Base-by-base conservation (phyloP, 345 rosid genomes). In the Camelina sativa region DNA sequence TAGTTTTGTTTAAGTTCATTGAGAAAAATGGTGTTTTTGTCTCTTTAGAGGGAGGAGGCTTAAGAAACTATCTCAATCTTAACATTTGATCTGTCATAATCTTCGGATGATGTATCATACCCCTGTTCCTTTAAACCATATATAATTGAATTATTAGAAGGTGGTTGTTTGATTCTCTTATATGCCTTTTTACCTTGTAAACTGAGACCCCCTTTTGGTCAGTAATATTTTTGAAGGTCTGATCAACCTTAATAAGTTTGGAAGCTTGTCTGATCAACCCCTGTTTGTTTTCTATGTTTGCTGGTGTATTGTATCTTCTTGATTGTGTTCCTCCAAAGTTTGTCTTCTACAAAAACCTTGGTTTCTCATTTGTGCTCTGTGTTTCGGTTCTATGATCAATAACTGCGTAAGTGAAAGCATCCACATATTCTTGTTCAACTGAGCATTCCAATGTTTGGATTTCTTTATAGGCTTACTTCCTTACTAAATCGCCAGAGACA, bases 401-500 rank as follows among this genome's bases (percentile, higher is more conserved):
- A 11, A 30, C 40, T 15, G 6, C 22, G 15, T 55, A 7, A 55
- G 38, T 0, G 8, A 16, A 23, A 38, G 40, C 40, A 67, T 7
- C 32, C 32, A 16, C 6, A 61, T 51, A 53, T 11, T 62, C 12
- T 25, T 40, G 52, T 72, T 61, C 40, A 25, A 9, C 69, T 68
- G 48, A 68, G 48, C 9, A 12, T 23, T 1, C 12, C 48, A 19
- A 12, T 69, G 28, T 63, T 52, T 63, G 61, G 22, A 47, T 63
- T 12, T 47, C 51, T 34, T 7, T 80, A 22, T 40, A 93, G 97
- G 86, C 91, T 8, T 87, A 81, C 75, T 79, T 82, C 73, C 89
- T 90, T 57, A 85, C 92, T 78, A 88, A 86, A 81, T 72, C 85
- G 62, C 85, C 89, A 32, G 89, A 91, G 69, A 89, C 89, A 4